These are phyloP conservation scores for Nemania serpens DNA, from an alignment of 2,329 filamentous ascomycete genomes.

Conservation along the genomic window DNA sequence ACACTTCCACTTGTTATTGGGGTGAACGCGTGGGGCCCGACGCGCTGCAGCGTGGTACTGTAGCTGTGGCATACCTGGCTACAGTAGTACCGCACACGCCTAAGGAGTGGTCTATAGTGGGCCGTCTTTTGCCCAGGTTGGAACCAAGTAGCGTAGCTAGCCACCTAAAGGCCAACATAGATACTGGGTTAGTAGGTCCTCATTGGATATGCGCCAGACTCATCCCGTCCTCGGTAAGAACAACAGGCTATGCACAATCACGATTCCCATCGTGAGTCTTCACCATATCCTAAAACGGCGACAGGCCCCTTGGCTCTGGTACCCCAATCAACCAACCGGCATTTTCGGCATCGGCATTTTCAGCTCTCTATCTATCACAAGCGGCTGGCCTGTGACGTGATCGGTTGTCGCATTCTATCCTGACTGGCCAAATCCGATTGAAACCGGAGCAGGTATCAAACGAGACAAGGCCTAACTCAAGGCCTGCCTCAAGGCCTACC, in stretches of 20 bases:
- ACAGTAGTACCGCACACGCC: too few relatives aligned
- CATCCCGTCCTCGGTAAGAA: neutral
- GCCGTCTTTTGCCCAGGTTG: too few relatives aligned
- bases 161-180: neutral
- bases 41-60: neutral
- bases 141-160: slow-evolving; percentile 3
- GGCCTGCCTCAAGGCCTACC: neutral
- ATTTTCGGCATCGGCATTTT: neutral
- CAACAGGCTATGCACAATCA: neutral
- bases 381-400: slow-evolving; percentile 12
- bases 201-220: neutral
- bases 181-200: neutral
- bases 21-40: too few relatives aligned
- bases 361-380: neutral
- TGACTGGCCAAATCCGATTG: slow-evolving; percentile 9
- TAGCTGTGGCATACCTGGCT: too few relatives aligned
- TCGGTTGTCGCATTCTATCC: neutral
- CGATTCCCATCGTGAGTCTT: slow-evolving; percentile 18
- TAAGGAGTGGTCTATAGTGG: too few relatives aligned
- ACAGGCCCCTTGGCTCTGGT: slow-evolving; percentile 8
- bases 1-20: neutral
- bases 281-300: slow-evolving; percentile 16
- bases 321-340: slow-evolving; percentile 16
- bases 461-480: neutral
- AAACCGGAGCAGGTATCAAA: slow-evolving; percentile 18